Evolutionary conservation across 2,329 filamentous ascomycete species (phyloP), one percentile per base, ranked within the genome.

Genomic region (Leptoxyphium fumago): DNA sequence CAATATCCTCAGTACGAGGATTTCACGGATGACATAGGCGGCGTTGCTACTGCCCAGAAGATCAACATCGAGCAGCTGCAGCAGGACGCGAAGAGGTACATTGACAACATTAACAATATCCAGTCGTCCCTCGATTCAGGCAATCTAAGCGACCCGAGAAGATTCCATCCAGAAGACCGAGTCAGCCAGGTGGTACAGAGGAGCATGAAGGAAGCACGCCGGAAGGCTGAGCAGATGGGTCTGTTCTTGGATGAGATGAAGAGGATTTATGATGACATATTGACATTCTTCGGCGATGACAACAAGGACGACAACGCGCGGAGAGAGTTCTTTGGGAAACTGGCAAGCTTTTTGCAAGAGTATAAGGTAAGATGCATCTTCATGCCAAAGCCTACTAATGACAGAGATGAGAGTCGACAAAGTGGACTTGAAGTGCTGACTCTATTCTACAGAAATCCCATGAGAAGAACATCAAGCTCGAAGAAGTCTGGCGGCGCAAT

Each of bases 281-380:
- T 96, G 80, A 75, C 81, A 5, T 94, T 94, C 65, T 96, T 95
- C 60, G 91, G 91, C 51, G 91, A 98, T 68, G 91, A 98, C 58
- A 80, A 84, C 34, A 72, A 75, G 10, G 91, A 98, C 61, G 91
- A 96, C 43, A 93, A 86, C 57, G 83, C 88, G n/a, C 75, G 88
- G 45, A 76, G 91, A 49, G 88, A 95, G 54, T 98, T 98, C 74
- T 98, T 98, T 61, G 71, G 81, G 50, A 96, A 96, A 70, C 74
- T 98, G 55, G 87, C 89, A 15, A 72, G 78, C 44, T 98, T 98
- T 68, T 76, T 98, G 54, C 69, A 73, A 29, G 91, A 96, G 62
- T 98, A 91, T 84, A 94, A 89, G 70, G 75, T 78, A 59, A 54
- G 72, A 63, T 29, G 29, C 17, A 26, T 21, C n/a, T 28, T 17